phyloP scores from a whole-genome alignment of 345 rosid genomes.

The Sisymbrium irio region DNA sequence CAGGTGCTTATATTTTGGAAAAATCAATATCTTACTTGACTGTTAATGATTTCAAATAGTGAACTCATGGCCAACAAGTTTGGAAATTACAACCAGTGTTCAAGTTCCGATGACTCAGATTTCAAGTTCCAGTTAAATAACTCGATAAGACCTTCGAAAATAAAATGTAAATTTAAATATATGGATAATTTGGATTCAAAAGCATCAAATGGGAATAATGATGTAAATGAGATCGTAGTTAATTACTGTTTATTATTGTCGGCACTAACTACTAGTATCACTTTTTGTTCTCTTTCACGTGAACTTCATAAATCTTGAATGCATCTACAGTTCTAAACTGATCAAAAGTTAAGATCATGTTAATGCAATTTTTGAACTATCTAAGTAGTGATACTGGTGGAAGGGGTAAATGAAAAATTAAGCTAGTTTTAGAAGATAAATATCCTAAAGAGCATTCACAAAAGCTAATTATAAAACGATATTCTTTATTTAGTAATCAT shows the following conservation, averaged over 20 bases:
- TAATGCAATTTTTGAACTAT: not conserved
- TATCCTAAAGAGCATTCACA: not conserved
- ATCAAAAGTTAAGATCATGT: not conserved
- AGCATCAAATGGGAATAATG: constrained; percentile 4
- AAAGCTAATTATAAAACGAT: not conserved
- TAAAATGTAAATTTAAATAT: not conserved
- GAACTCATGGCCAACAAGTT: constrained; percentile 33
- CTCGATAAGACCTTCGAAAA: not conserved
- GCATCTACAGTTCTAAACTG: not conserved
- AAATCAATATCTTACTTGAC: not conserved
- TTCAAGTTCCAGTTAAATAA: constrained; percentile 14
- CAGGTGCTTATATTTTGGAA: not conserved
- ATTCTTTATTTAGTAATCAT: no score
- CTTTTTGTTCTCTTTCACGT: not conserved
- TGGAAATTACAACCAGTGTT: constrained; percentile 23
- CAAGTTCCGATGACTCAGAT: constrained; percentile 33
- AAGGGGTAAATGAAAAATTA: not conserved
- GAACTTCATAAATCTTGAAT: constrained; percentile 3
- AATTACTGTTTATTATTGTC: not conserved
- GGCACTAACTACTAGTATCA: not conserved
- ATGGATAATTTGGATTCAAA: not conserved
- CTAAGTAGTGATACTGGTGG: not conserved
- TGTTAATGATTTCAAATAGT: not conserved
- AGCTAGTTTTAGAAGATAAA: not conserved
- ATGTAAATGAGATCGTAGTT: not conserved